A percentile compares a stretch with the other conserved stretches of the same genome.
Evolutionary conservation across 345 rosid species (phyloP).

Genomic region (Psidium friedrichsthalianum): DNA sequence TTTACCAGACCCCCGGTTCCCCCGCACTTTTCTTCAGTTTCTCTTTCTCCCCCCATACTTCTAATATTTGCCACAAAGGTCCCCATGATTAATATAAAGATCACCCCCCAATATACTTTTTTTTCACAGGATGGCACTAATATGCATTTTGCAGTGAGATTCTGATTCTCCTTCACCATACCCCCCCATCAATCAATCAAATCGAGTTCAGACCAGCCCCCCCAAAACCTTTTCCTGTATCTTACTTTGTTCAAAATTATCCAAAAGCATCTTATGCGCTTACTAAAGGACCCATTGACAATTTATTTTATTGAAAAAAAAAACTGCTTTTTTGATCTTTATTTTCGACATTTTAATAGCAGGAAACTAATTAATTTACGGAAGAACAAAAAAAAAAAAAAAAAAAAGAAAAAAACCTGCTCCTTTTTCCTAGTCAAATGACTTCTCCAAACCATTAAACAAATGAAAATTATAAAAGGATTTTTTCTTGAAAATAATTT

Average conservation of each 20-base stretch:
- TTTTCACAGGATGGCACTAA: background rate
- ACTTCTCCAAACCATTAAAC: too few species aligned
- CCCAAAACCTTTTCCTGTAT: background rate
- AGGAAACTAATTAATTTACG: too few species aligned
- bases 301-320: too few species aligned
- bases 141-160: background rate
- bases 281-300: background rate
- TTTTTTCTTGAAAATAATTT: too few species aligned
- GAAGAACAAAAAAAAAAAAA: too few species aligned
- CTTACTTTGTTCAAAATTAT: background rate
- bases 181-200: background rate
- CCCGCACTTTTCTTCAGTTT: background rate
- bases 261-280: background rate
- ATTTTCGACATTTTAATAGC: too few species aligned
- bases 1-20: background rate
- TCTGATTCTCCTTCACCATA: background rate
- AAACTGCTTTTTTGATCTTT: too few species aligned
- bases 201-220: background rate
- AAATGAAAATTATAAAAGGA: too few species aligned
- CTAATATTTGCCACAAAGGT: background rate
- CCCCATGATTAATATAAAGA: background rate
- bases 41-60: background rate
- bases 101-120: background rate
- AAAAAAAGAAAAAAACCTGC: too few species aligned
- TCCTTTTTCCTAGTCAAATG: too few species aligned